Base-by-base conservation (phyloP, 345 rosid genomes). In the Brassica rapa region DNA sequence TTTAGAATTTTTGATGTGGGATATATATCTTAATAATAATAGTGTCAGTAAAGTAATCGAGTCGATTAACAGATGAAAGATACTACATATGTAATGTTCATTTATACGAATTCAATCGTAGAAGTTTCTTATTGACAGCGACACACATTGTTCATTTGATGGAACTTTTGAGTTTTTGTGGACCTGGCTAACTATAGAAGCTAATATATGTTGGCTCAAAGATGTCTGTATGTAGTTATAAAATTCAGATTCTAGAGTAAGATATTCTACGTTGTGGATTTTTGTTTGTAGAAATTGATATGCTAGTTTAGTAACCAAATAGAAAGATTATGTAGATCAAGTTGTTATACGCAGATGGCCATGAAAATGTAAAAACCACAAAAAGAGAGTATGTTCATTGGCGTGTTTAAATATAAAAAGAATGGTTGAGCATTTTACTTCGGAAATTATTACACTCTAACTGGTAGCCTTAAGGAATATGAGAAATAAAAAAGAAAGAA, bases 111-210 rank as follows among this genome's bases (percentile, higher is more conserved):
- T 51, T 10, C 64, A 3, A n/a, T 30, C 0, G 12, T 63, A 71
- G 51, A 77, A 77, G 81, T n/a, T 71, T 65, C 76, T 77, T 49
- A 51, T 6, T 49, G 53, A 61, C 11, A 61, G 70, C 49, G 80
- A 76, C 69, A 69, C 67, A 7, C 8, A 43, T 8, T 0, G 23
- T 29, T 68, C n/a, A 8, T 4, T 57, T 8, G 23, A 68, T 67
- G 29, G 65, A 73, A 21, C 19, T 19, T 63, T 6, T 46, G 25
- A 8, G 56, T 10, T 51, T 53, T 14, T 32, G 66, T 75, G 72
- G 57, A 74, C 57, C 66, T 41, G 46, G 24, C 29, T 61, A 71
- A 60, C 39, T 7, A 66, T 30, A 46, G n/a, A 64, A 53, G 23
- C 27, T 65, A 14, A 15, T 25, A 37, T 56, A 25, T 75, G 79